Evolutionary conservation across 805 yeast species (phyloP).

Genomic region (Kazachstania bromeliacearum): DNA sequence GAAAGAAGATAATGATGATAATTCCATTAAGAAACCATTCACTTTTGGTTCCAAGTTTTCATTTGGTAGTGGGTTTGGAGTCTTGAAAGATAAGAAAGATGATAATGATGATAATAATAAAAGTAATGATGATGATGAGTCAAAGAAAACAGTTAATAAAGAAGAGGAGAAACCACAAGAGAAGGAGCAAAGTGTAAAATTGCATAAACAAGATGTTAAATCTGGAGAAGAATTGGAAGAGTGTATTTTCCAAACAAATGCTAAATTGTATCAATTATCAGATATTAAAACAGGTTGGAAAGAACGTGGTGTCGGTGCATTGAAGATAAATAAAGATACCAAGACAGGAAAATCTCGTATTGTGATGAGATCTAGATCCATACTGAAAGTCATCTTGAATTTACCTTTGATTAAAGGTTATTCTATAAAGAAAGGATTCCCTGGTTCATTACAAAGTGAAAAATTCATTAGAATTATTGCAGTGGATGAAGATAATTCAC

Average conservation of each 20-base stretch:
- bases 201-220: constrained; percentile 48
- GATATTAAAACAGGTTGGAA: constrained; percentile 79
- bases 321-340: constrained; percentile 61
- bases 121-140: background rate
- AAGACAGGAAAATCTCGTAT: constrained; percentile 46
- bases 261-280: constrained; percentile 70
- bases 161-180: constrained; percentile 9
- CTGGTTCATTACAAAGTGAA: constrained; percentile 74
- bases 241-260: constrained; percentile 56
- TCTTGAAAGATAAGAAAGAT: constrained; percentile 12
- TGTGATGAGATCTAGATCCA: constrained; percentile 86
- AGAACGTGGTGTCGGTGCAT: constrained; percentile 82
- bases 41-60: constrained; percentile 37
- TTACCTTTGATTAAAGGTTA: constrained; percentile 54
- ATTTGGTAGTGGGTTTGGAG: constrained; percentile 32
- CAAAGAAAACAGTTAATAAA: constrained; percentile 7
- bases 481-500: constrained; percentile 51
- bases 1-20: background rate
- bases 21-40: constrained; percentile 4
- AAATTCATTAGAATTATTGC: constrained; percentile 73
- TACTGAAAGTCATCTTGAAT: constrained; percentile 74
- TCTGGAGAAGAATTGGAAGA: constrained; percentile 91
- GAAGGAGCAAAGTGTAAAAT: constrained; percentile 35
- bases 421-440: constrained; percentile 67
- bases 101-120: constrained; percentile 6